Evolutionary conservation across 2,329 filamentous ascomycete genomes (phyloP).

Genomic region (Venturia aucupariae): DNA sequence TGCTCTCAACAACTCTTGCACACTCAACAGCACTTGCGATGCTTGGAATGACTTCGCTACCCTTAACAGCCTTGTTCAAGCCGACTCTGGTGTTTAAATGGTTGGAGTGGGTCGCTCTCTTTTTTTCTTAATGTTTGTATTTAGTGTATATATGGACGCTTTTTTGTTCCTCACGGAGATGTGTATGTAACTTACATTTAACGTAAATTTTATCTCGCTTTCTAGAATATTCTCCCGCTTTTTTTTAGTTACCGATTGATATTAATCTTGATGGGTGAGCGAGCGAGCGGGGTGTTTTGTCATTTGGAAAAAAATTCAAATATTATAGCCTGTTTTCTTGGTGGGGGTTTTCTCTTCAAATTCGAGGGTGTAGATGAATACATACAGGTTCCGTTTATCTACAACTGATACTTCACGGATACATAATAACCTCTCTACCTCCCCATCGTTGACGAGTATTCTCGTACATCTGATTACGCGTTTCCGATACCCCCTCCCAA

Average conservation of each 20-base stretch:
- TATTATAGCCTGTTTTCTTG: background rate
- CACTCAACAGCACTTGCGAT: slow-evolving; percentile 10
- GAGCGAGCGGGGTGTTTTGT: background rate
- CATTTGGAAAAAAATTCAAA: background rate
- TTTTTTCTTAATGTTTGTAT: background rate
- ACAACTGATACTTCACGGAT: too few species aligned
- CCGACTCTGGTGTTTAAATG: slow-evolving; percentile 14
- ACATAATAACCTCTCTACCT: too few species aligned
- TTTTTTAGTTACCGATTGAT: background rate
- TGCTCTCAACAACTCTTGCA: slow-evolving; percentile 7
- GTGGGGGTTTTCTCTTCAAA: background rate
- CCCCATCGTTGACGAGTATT: too few species aligned
- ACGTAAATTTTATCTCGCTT: background rate
- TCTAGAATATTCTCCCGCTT: background rate
- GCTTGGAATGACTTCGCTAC: slow-evolving; percentile 12
- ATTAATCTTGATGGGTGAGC: background rate
- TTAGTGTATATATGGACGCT: background rate
- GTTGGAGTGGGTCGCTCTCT: background rate
- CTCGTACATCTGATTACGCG: too few species aligned
- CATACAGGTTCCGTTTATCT: too few species aligned
- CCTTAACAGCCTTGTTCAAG: background rate
- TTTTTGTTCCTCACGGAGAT: background rate
- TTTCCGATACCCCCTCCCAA: too few species aligned
- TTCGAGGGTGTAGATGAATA: too few species aligned
- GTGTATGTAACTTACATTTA: background rate